Evolutionary conservation across 352 stramenopile species (phyloP).

Genomic region (Globisporangium irregulare): DNA sequence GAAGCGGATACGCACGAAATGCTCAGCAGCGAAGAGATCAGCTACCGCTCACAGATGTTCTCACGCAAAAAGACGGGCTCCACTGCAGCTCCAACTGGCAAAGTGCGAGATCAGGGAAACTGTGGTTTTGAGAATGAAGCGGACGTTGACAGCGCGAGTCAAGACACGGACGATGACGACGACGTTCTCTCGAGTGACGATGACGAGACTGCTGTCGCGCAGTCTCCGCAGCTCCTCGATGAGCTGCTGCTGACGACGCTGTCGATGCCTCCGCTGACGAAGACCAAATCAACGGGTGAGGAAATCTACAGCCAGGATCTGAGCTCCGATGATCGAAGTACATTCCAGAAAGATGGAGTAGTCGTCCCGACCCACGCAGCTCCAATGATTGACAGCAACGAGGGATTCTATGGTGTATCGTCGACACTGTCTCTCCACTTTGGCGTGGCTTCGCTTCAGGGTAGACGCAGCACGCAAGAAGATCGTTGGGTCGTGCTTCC

Average conservation of each 20-base stretch:
- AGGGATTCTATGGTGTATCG: slow-evolving; percentile 44
- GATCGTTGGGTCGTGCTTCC: slow-evolving; percentile 66
- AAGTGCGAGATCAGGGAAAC: slow-evolving; percentile 20
- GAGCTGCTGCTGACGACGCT: slow-evolving; percentile 74
- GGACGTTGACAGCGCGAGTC: background rate
- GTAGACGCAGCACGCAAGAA: slow-evolving; percentile 69
- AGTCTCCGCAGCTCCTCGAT: slow-evolving; percentile 67
- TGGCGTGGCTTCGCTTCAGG: slow-evolving; percentile 55
- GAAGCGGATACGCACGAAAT: slow-evolving; percentile 22
- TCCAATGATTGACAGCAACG: slow-evolving; percentile 16
- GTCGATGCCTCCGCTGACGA: slow-evolving; percentile 58
- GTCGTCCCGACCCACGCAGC: background rate
- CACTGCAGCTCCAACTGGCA: slow-evolving; percentile 14
- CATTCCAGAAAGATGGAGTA: background rate
- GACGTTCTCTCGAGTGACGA: slow-evolving; percentile 50
- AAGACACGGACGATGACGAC: slow-evolving; percentile 1
- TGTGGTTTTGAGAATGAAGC: slow-evolving; percentile 4
- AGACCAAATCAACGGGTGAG: slow-evolving; percentile 13
- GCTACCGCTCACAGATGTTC: slow-evolving; percentile 60
- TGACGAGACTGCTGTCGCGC: slow-evolving; percentile 55
- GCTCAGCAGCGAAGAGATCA: slow-evolving; percentile 63
- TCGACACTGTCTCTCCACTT: slow-evolving; percentile 31
- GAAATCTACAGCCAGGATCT: background rate
- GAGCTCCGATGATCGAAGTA: background rate
- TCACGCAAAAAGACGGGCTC: slow-evolving; percentile 55